Base-by-base conservation (phyloP, 2,329 filamentous ascomycete genomes). In the Plectosphaerella sp. region DNA sequence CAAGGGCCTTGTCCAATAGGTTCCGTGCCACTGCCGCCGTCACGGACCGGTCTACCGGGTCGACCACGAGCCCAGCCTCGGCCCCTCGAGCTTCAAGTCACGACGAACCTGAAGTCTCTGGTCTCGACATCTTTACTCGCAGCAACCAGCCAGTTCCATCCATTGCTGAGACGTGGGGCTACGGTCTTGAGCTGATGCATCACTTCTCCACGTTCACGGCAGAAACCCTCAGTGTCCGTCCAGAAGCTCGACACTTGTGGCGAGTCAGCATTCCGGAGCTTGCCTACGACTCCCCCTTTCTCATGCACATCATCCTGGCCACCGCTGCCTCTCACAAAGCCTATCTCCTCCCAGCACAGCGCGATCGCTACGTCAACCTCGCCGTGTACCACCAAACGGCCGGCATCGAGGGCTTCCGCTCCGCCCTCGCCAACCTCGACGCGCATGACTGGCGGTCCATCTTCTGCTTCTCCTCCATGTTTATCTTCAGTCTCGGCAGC, bases 381-480 rank as follows among this genome's bases (percentile, higher is more conserved):
- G 58, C 61, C 5, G 56, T 60, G n/a, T 65, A 64, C 36, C 60
- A 67, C 22, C 63, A 65, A 43, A 65, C 61, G 3, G 50, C 65
- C 2, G 64, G 64, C 1, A 61, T 64, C 2, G 63, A 66, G 16
- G 60, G 61, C 1, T 67, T 66, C 37, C 62, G 64, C 10, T 49
- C 52, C 2, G 49, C 54, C 5, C 53, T 66, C 7, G 54, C 58
- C 14, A 41, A 53, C 5, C 52, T 63, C 9, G 28, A 56, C 28
- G 22, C 57, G 7, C 48, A 53, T 3, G 60, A 57, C 39, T 63
- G 60, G 57, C 51, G 55, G 39, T 66, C 71, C n/a, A 62, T 70
- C 37, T 69, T 72, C 37, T 70, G 66, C 58, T 73, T 77, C 48
- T 71, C 73, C 51, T 71, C 72, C 14, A 67, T 66, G 4, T 67